Evolutionary conservation across 2,329 filamentous ascomycete genomes (phyloP).

Genomic region (Aspergillus sp.): DNA sequence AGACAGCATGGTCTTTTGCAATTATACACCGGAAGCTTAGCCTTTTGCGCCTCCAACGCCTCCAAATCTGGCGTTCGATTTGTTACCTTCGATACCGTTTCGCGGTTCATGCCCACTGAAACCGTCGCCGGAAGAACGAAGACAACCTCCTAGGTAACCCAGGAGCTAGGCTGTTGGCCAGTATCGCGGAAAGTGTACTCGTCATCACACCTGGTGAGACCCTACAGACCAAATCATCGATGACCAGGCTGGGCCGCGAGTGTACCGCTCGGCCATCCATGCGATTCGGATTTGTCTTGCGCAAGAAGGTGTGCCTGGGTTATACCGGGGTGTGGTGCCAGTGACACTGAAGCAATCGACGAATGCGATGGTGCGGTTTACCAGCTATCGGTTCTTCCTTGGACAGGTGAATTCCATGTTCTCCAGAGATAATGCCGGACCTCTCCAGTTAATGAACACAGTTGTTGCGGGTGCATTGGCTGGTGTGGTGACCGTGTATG

Average conservation of each 20-base stretch:
- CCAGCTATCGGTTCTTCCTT: constrained; percentile 56
- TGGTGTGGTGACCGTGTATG: constrained; percentile 42
- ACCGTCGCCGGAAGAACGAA: background rate
- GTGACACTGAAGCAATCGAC: constrained; percentile 53
- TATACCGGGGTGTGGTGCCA: constrained; percentile 53
- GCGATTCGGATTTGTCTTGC: constrained; percentile 43
- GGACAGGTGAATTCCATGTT: constrained; percentile 41
- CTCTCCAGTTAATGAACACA: constrained; percentile 41
- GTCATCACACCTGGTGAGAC: constrained; percentile 60
- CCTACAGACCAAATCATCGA: constrained; percentile 62
- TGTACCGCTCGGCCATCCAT: constrained; percentile 45
- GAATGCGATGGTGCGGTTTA: constrained; percentile 45
- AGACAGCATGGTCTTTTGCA: constrained; percentile 5
- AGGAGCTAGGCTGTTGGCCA: constrained; percentile 55
- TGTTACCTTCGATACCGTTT: constrained; percentile 11
- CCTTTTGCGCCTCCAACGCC: constrained; percentile 12
- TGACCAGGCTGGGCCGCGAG: constrained; percentile 38
- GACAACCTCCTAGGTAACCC: constrained; percentile 50
- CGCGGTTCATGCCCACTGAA: constrained; percentile 6
- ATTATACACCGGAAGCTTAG: constrained; percentile 10
- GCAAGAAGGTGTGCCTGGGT: constrained; percentile 47
- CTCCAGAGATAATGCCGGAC: too few relatives aligned
- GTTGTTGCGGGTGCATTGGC: constrained; percentile 56
- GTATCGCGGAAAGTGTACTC: constrained; percentile 52
- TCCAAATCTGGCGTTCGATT: constrained; percentile 13